Conservation (phyloP, 2,329 filamentous ascomycete species). For the Arthrocladium fulminans region DNA sequence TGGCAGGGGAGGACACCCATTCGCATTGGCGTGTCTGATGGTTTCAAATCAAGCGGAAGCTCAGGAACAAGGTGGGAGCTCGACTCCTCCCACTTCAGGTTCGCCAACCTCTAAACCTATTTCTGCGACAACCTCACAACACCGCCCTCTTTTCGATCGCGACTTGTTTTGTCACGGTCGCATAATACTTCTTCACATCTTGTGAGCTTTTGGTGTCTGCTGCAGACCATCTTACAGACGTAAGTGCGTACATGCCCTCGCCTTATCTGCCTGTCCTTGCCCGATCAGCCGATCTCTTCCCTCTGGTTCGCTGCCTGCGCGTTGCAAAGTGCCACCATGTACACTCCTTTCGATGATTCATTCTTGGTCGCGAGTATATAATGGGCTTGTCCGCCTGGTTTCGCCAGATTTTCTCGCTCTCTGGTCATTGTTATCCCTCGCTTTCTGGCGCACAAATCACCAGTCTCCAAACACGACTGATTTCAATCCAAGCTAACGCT, state of each 20-base stretch:
- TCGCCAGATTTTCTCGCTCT: background rate
- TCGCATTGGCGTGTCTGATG: background rate
- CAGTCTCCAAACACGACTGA: background rate
- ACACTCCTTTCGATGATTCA: conserved; percentile 13
- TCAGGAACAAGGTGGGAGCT: background rate
- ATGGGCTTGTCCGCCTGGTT: background rate
- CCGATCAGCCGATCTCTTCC: conserved; percentile 1
- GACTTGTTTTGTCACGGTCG: conserved; percentile 13
- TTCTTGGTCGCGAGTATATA: conserved; percentile 14
- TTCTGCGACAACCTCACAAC: conserved; percentile 12
- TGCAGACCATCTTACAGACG: conserved; percentile 15
- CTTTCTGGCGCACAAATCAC: background rate
- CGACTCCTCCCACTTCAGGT: background rate
- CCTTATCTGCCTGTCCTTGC: conserved; percentile 11
- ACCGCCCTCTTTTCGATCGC: conserved; percentile 11
- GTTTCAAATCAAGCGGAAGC: background rate
- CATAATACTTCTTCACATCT: conserved; percentile 13
- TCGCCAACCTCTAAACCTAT: conserved; percentile 6
- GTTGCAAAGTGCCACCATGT: conserved; percentile 10
- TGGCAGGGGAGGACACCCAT: background rate
- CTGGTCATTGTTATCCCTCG: background rate
- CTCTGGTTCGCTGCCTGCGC: conserved; percentile 16
- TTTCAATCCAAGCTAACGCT: background rate
- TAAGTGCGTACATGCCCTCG: conserved; percentile 15
- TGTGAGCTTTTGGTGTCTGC: conserved; percentile 8